Base-by-base conservation (phyloP, 148 eudicot species). In the Linanthus parryae region DNA sequence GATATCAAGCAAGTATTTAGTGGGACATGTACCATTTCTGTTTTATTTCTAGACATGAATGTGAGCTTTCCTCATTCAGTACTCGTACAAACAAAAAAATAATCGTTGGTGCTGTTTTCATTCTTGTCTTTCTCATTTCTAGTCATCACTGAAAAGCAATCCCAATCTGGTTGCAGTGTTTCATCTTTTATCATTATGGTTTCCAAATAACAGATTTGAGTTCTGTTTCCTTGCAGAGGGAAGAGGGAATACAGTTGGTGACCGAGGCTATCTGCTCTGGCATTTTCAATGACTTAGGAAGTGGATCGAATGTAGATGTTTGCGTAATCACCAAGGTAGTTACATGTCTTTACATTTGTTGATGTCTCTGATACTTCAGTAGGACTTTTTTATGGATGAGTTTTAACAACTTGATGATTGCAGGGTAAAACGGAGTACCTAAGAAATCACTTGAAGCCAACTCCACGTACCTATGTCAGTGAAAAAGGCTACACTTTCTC, bases 241-340 rank as follows among this genome's bases (percentile, higher is more conserved):
- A 91, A 53, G 98, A 86, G 63, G 98, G 98, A 57, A 58, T 91
- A 29, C 61, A 79, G 27, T 44, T 91, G 48, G 98, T 91, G 21
- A 34, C 70, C 12, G 84, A 91, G 51, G 95, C 98, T 44, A 86
- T 91, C 18, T 69, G 82, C 59, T 79, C 95, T 47, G 98, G 98
- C 20, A 86, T 91, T 41, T 91, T 86, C 45, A 86, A 91, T 59
- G 95, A 91, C 62, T 47, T 91, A 73, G 97, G 97, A 70, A 91
- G 97, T 79, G 97, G 95, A 61, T 85, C 92, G 79, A 83, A 89
- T 63, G 92, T 91, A 8, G 98, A 91, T 46, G 70, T 86, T 24
- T 86, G 98, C 37, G 94, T 83, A 47, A 86, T 90, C 52, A 80
- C 88, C 11, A 85, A 90, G 95, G 97, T 86, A 31, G 35, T 75